Conservation (phyloP, 768 basidiomycete genomes). For the Crassisporium funariophilum region DNA sequence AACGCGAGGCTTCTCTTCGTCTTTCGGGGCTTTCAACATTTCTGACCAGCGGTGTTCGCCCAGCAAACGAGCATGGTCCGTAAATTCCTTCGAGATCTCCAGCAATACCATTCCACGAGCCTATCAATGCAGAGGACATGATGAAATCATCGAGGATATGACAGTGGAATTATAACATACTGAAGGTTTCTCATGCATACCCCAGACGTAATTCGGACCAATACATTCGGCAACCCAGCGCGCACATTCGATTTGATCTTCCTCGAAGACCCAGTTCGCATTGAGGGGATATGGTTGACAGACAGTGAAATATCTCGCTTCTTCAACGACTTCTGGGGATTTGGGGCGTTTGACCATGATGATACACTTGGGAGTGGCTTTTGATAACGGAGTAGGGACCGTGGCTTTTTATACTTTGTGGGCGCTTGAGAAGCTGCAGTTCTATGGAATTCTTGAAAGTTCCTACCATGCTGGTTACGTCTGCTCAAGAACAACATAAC, state of each 20-base stretch:
- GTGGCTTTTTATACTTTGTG: too few relatives aligned
- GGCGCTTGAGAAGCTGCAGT: too few relatives aligned
- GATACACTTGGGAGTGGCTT: too few relatives aligned
- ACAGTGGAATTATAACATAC: conserved; percentile 28
- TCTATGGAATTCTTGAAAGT: too few relatives aligned
- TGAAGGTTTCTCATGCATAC: conserved; percentile 50
- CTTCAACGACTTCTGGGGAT: conserved; percentile 43
- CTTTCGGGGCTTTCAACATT: conserved; percentile 41
- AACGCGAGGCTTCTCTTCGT: conserved; percentile 37
- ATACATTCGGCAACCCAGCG: conserved; percentile 52
- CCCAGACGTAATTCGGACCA: conserved; percentile 38
- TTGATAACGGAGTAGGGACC: too few relatives aligned
- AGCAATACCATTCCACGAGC: conserved; percentile 51
- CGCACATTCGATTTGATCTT: conserved; percentile 42
- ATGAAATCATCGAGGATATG: conserved; percentile 1
- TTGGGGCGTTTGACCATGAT: conserved; percentile 47
- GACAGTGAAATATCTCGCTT: conserved; percentile 48
- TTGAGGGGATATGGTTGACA: conserved; percentile 52
- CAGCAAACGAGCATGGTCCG: conserved; percentile 37
- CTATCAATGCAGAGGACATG: conserved; percentile 20
- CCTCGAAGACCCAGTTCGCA: conserved; percentile 44
- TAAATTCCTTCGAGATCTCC: conserved; percentile 44
- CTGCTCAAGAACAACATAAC: too few relatives aligned
- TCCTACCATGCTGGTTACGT: too few relatives aligned
- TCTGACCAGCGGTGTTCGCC: conserved; percentile 55